Percentiles rank a stretch among this genome's conserved stretches.
Conservation (phyloP, 2,329 filamentous ascomycete genomes). For the Fusarium ramigenum region DNA sequence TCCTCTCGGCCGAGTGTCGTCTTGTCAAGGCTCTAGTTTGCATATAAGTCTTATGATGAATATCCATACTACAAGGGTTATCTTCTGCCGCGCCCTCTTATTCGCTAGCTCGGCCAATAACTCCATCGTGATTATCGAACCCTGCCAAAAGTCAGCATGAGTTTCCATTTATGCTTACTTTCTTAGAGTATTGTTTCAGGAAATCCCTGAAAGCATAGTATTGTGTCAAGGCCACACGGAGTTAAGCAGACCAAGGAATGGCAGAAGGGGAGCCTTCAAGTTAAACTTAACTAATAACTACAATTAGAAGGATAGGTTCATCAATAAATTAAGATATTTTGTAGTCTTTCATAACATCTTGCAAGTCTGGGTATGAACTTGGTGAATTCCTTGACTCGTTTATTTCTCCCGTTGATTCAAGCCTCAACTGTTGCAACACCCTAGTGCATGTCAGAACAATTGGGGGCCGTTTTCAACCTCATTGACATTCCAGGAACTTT, state of each 20-base stretch:
- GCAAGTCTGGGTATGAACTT: too few relatives aligned
- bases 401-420: neutral
- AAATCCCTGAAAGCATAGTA: neutral
- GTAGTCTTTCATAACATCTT: neutral
- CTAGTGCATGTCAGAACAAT: neutral
- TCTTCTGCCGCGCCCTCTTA: neutral
- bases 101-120: neutral
- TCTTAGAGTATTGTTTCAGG: neutral
- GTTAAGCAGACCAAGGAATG: neutral
- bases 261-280: neutral
- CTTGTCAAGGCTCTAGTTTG: neutral
- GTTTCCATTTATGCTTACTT: neutral
- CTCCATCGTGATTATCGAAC: neutral
- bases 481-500: neutral
- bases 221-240: neutral
- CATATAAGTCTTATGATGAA: neutral
- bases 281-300: neutral
- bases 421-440: neutral
- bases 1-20: neutral
- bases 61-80: neutral
- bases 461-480: neutral
- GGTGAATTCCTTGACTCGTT: neutral
- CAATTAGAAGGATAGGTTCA: too few relatives aligned
- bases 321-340: accelerated
- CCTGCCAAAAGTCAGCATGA: neutral